phyloP scores from a whole-genome alignment of 768 basidiomycete species.

The Xanthoconium stramineum region DNA sequence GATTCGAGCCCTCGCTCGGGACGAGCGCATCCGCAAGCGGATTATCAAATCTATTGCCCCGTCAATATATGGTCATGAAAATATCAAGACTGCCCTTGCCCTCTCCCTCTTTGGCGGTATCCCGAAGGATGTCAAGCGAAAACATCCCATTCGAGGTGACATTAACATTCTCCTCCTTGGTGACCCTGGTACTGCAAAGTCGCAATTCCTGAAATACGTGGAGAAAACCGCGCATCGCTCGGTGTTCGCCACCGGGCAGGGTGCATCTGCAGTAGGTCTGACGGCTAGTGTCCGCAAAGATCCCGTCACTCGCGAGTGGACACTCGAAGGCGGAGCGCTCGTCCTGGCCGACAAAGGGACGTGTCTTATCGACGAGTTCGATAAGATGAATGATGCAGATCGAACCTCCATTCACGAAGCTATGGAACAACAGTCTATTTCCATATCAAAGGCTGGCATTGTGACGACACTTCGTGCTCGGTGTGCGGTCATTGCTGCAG shows the following conservation, averaged over 20 bases:
- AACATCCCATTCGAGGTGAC: constrained; percentile 94
- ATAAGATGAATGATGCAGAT: constrained; percentile 99
- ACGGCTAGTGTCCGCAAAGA: constrained; percentile 99
- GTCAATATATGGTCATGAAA: constrained; percentile 98
- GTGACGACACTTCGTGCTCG: constrained; percentile 97
- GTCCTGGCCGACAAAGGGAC: constrained; percentile 99
- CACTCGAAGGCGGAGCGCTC: constrained; percentile 94
- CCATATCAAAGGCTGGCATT: constrained; percentile 98
- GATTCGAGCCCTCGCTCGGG: constrained; percentile 81
- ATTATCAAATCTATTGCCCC: constrained; percentile 99
- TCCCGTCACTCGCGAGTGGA: constrained; percentile 97
- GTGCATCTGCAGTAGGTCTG: constrained; percentile 96
- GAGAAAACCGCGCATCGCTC: constrained; percentile 98
- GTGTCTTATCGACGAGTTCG: constrained; percentile 98
- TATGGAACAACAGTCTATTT: constrained; percentile 99
- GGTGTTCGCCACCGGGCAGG: constrained; percentile 97
- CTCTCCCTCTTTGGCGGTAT: constrained; percentile 94
- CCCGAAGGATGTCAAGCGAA: constrained; percentile 93
- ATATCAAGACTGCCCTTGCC: constrained; percentile 97
- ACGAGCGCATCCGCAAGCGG: constrained; percentile 93
- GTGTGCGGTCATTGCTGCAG: constrained; percentile 96
- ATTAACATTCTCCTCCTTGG: constrained; percentile 96
- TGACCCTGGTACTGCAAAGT: constrained; percentile 98
- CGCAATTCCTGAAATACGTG: constrained; percentile 97
- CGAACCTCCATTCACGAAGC: constrained; percentile 99